Evolutionary conservation across 208 protist species (phyloP), one percentile per base, ranked within the genome.

Genomic region (Leishmania arabica): DNA sequence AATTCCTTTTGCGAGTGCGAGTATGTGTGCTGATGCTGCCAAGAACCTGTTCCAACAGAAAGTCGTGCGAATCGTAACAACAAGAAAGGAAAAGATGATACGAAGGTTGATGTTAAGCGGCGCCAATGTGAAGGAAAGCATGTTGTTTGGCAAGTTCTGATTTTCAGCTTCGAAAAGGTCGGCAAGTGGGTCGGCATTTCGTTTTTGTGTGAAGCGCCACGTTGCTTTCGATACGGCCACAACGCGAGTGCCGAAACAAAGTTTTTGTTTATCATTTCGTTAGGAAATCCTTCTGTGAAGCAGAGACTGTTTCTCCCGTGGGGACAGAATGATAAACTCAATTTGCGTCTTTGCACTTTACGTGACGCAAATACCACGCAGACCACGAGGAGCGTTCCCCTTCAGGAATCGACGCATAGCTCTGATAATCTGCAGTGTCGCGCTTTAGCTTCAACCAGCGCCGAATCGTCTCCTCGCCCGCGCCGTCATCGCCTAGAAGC

Each of bases 361-460:
- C 76, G 76, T 95, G 88, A 45, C 92, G 89, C 65, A 95, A 77
- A 85, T 95, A 95, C 92, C 92, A 95, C 7, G 92, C 92, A 24
- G 92, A 95, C 89, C 90, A 95, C 19, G 71, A 70, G 31, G 79
- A 93, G 21, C 89, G 90, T 62, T 95, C 92, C 45, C 79, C 82
- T 72, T 90, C 88, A 27, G 92, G 92, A 76, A 94, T 90, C 15
- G 90, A 81, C 51, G 86, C 85, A 68, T 95, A 95, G 71, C 83
- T 93, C 79, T 94, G 89, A 66, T 94, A 95, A 73, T 94, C 90
- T 11, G 90, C 83, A 24, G 81, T 92, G 34, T 91, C 87, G 7
- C 86, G 83, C 27, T 91, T 87, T 70, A 92, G 78, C 75, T 88
- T 89, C 62, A 90, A 37, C 90, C 88, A 93, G 34, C 87, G 80